phyloP scores from a whole-genome alignment of 2,329 filamentous ascomycete species.

The Ceratocystiopsis sp. region DNA sequence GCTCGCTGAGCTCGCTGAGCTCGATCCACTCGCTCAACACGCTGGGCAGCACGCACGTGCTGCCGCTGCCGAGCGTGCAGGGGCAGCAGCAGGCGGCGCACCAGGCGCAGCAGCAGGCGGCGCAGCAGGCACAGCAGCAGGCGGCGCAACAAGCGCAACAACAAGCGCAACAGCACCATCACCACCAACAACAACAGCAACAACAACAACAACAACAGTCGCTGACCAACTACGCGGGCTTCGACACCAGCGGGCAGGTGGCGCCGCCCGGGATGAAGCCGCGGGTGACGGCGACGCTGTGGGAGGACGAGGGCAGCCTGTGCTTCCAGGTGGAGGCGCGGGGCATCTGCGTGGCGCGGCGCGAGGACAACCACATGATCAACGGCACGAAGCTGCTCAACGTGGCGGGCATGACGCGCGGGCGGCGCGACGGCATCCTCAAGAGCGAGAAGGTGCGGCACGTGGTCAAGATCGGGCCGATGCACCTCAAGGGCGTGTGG shows the following conservation, averaged over 20 bases:
- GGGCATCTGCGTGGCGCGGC: slow-evolving; percentile 83
- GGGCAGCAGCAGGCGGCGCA: slow-evolving; percentile 16
- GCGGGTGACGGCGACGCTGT: slow-evolving; percentile 84
- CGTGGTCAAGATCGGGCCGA: slow-evolving; percentile 96
- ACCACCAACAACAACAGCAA: slow-evolving; percentile 14
- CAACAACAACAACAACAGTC: no score
- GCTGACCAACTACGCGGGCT: slow-evolving; percentile 35
- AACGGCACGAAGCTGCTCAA: slow-evolving; percentile 96
- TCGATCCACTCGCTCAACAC: no score
- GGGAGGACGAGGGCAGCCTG: slow-evolving; percentile 94
- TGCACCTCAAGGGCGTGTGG: slow-evolving; percentile 98
- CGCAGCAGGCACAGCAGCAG: slow-evolving; percentile 21
- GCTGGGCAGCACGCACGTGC: slow-evolving; percentile 48
- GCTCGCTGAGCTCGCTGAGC: no score
- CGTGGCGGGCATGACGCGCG: slow-evolving; percentile 94
- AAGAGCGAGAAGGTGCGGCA: slow-evolving; percentile 96
- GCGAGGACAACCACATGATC: slow-evolving; percentile 98
- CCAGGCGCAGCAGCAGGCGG: slow-evolving; percentile 18
- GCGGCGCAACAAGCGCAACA: slow-evolving; percentile 20
- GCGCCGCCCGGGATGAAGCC: slow-evolving; percentile 92
- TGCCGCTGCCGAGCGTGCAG: slow-evolving; percentile 49
- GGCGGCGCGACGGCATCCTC: slow-evolving; percentile 83
- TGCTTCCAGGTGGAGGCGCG: slow-evolving; percentile 97
- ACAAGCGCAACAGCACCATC: slow-evolving; percentile 18
- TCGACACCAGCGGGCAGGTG: slow-evolving; percentile 80